These are phyloP conservation scores for Backusella tuberculispora DNA, from an alignment of 192 early-diverging fungal species.

Conservation along the genomic window DNA sequence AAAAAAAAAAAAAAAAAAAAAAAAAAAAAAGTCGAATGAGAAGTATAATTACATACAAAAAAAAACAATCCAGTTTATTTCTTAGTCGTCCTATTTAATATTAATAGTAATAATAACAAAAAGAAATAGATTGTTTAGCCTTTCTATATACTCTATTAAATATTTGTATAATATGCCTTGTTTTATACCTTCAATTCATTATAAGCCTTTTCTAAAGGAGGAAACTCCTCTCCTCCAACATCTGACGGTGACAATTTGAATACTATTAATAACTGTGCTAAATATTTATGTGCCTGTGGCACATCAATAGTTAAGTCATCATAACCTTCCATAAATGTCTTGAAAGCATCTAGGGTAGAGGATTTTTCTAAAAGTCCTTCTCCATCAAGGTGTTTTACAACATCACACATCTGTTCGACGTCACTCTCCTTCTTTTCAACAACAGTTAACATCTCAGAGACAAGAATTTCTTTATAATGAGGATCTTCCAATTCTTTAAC, in stretches of 20 bases:
- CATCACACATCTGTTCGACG: conserved; percentile 19
- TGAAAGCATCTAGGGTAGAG: conserved; percentile 27
- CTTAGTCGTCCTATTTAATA: not conserved
- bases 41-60: conserved; percentile 16
- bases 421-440: conserved; percentile 35
- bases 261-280: conserved; percentile 17
- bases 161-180: not conserved
- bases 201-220: conserved; percentile 15
- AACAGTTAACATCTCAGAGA: conserved; percentile 27
- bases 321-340: conserved; percentile 38
- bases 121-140: not conserved
- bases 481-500: conserved; percentile 33
- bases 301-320: conserved; percentile 47
- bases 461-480: conserved; percentile 20
- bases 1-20: too few relatives aligned
- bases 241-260: conserved; percentile 8
- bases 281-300: conserved; percentile 42
- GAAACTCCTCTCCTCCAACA: not conserved
- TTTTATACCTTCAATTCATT: not conserved
- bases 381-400: conserved; percentile 4
- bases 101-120: not conserved
- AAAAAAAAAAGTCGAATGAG: conserved; percentile 10
- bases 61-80: not conserved
- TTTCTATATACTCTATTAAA: not conserved
- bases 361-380: conserved; percentile 23